Evolutionary conservation across 768 basidiomycete genomes (phyloP), one percentile per base, ranked within the genome.

Genomic region (Dentipellis sp.): DNA sequence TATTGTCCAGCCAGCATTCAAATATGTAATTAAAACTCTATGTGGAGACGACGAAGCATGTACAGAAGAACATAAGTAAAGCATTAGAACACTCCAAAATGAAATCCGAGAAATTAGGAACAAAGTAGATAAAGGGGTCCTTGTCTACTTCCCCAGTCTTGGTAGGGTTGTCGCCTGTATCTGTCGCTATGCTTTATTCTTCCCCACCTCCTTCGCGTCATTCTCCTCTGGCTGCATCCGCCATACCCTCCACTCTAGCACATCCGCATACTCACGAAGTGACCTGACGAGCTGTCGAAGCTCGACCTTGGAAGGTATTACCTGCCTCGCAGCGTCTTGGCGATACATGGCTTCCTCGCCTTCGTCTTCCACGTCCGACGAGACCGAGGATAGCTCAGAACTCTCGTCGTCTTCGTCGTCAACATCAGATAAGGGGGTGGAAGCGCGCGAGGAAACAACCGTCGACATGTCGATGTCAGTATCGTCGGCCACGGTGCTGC

Each of bases 181-280:
- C n/a, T 22, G 10, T 16, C 10, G 9, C 48, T 54, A 22, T 11
- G 22, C 53, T 7, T 45, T 38, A 7, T 14, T 16, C 3, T 35
- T 48, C 17, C 49, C 40, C 54, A 48, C 54, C 50, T 62, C 57
- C 19, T 39, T 17, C 37, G 29, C 48, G 39, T 11, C 10, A 4
- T 19, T 50, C 22, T 58, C 58, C 8, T 67, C 67, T 51, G 67
- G 65, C 35, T 70, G 67, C 54, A 71, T 69, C 45, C 67, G 67
- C 56, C 64, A 67, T 45, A 69, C 67, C 59, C 85, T 77, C 78
- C 84, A 86, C 58, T 78, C 74, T 52, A 90, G 71, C 49, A 84
- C 67, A 23, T 72, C 70, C 11, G 83, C 83, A 64, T 84, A 88
- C 29, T 82, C 80, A 50, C 73, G 73, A 59, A 91, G 65, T 21